Evolutionary conservation across 2,329 filamentous ascomycete species (phyloP), one percentile per base, ranked within the genome.

Genomic region (Chaetomiaceae sp.): DNA sequence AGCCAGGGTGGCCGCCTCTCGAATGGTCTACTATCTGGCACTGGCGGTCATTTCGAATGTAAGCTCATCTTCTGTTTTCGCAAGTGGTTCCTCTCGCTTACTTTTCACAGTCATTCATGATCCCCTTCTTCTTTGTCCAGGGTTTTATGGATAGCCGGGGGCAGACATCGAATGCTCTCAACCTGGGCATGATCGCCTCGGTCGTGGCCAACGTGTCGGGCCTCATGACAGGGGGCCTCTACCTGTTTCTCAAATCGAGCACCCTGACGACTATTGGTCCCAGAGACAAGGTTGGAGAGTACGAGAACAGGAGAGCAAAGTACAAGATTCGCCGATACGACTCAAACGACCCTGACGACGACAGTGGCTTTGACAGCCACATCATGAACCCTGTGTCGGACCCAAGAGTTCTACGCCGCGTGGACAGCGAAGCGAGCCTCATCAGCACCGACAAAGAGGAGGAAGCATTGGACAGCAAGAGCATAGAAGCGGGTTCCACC

Each of bases 11-110:
- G 75, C 81, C 31, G 84, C 85, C 4, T 87, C 84, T 6, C 76
- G 82, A 55, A 87, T 88, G 82, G 80, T 86, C 11, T 88, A 85
- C 65, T 88, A 85, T 64, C 71, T 87, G 58, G 67, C 76, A 1
- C 66, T 85, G 48, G 81, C 76, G 15, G 70, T 82, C 51, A 67
- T 80, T 45, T 82, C 76, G 51, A 81, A 77, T 65, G 84, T 87
- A 62, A 69, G 79, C 71, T 20, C 7, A 4, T 14, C 17, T 22
- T 25, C 14, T 8, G 27, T 37, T 11, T 33, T 6, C 6, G 5
- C 20, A 22, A n/a, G 27, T 37, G 15, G 15, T 3, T 33, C 6
- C 20, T 15, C n/a, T 36, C n/a, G 22, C 58, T 58, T 38, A 61
- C 53, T 60, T 20, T 9, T 22, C 5, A 1, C 4, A 84, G 81